Conservation (phyloP, 345 rosid genomes). For the Euclidium syriacum region DNA sequence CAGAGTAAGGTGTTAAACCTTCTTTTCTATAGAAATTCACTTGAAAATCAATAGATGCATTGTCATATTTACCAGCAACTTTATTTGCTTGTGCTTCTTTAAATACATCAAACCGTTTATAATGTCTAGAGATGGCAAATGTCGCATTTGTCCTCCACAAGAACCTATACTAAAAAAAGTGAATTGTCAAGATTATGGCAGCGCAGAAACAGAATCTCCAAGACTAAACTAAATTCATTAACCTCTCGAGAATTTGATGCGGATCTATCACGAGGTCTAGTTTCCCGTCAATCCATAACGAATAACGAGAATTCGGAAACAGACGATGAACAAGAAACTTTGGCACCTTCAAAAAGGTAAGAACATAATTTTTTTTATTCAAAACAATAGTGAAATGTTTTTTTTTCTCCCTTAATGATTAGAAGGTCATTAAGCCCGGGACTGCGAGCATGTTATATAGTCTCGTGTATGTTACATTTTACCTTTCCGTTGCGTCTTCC, state of each 20-base stretch:
- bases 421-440: too few species aligned
- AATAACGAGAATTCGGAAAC: conserved; percentile 78
- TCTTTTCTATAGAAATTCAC: conserved; percentile 72
- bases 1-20: conserved; percentile 69
- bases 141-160: conserved; percentile 83
- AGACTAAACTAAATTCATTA: background rate
- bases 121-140: conserved; percentile 84
- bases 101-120: conserved; percentile 69
- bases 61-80: conserved; percentile 83
- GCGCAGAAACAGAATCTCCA: background rate
- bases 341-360: conserved; percentile 9
- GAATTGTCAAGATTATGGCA: background rate
- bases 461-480: background rate
- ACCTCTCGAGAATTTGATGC: conserved; percentile 90
- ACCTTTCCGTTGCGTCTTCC: conserved; percentile 90
- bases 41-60: conserved; percentile 82
- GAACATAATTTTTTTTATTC: background rate
- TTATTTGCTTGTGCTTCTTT: conserved; percentile 87
- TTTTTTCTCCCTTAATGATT: too few species aligned
- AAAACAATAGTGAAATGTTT: background rate
- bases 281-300: conserved; percentile 86
- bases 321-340: conserved; percentile 50
- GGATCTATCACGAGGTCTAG: conserved; percentile 29
- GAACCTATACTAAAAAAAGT: conserved; percentile 42
- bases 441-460: too few species aligned